phyloP scores from a whole-genome alignment of 352 stramenopile genomes.

The Phytophthora vignae region DNA sequence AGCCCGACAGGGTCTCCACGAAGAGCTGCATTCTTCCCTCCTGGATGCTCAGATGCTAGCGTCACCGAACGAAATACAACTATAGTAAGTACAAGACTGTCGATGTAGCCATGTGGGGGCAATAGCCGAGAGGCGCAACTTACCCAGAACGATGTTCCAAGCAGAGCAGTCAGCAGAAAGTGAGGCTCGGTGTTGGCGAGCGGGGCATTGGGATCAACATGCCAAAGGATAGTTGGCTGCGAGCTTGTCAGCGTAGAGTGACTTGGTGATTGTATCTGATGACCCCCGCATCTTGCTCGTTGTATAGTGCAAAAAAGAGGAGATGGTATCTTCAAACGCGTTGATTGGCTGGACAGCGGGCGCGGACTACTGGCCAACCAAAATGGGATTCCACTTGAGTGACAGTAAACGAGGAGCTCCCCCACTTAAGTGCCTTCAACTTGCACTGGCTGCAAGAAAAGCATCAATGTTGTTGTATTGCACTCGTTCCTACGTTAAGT shows the following conservation, averaged over 20 bases:
- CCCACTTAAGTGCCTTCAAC: neutral
- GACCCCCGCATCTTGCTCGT: slow-evolving; percentile 13
- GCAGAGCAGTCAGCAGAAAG: slow-evolving; percentile 95
- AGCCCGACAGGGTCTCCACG: slow-evolving; percentile 89
- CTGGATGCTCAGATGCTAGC: slow-evolving; percentile 93
- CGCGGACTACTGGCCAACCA: slow-evolving; percentile 42
- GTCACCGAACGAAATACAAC: slow-evolving; percentile 15
- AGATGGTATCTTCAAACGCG: neutral
- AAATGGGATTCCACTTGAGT: slow-evolving; percentile 4
- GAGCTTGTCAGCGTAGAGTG: slow-evolving; percentile 11
- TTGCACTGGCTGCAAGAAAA: neutral
- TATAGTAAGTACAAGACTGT: neutral
- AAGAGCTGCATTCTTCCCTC: slow-evolving; percentile 96
- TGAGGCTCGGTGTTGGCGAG: slow-evolving; percentile 43
- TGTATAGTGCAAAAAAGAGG: slow-evolving; percentile 4
- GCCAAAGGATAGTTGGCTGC: slow-evolving; percentile 14
- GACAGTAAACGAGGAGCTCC: neutral
- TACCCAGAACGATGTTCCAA: slow-evolving; percentile 83
- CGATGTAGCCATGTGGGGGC: neutral
- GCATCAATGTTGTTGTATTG: neutral
- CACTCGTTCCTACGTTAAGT: neutral
- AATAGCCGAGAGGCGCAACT: slow-evolving; percentile 1
- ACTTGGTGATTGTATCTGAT: slow-evolving; percentile 11
- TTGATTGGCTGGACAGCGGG: slow-evolving; percentile 28
- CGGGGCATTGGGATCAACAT: neutral